Percentiles rank a stretch among this genome's conserved stretches.
Conservation (phyloP, 192 early-diverging fungal species). For the Mortierella claussenii region DNA sequence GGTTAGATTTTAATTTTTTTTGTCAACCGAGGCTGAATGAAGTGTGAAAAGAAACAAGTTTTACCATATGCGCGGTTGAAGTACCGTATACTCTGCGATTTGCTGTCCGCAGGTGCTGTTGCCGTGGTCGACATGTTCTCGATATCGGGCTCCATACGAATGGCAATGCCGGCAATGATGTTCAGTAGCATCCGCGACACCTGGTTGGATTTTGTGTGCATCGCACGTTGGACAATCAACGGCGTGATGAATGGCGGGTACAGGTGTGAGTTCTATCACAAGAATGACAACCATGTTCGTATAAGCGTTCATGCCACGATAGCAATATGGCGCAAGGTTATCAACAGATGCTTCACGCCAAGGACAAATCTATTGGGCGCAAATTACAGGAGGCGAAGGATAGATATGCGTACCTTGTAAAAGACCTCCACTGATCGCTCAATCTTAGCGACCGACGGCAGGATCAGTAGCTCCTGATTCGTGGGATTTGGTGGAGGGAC, state of each 20-base stretch:
- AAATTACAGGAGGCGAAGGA: not conserved
- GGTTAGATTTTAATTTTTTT: no score
- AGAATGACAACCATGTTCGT: not conserved
- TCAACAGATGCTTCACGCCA: no score
- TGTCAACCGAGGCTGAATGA: no score
- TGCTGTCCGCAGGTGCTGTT: slow-evolving; percentile 1
- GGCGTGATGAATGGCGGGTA: slow-evolving; percentile 45
- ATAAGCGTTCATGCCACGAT: not conserved
- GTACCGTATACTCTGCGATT: slow-evolving; percentile 37
- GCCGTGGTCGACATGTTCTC: slow-evolving; percentile 9
- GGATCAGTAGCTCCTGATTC: slow-evolving; percentile 39
- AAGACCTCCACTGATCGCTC: slow-evolving; percentile 38
- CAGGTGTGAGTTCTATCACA: slow-evolving; percentile 33
- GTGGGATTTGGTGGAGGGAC: slow-evolving; percentile 26
- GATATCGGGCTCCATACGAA: slow-evolving; percentile 44
- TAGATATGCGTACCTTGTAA: slow-evolving; percentile 12
- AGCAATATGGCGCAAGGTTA: no score
- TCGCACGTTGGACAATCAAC: slow-evolving; percentile 40
- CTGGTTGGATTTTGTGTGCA: slow-evolving; percentile 30
- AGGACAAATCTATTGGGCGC: not conserved
- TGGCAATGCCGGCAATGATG: slow-evolving; percentile 34
- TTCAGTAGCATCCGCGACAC: slow-evolving; percentile 42
- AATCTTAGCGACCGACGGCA: slow-evolving; percentile 46
- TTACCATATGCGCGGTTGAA: slow-evolving; percentile 49
- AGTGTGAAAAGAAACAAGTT: no score